These are phyloP conservation scores for Saturnispora besseyi DNA, from an alignment of 805 yeast genomes.

Conservation along the genomic window DNA sequence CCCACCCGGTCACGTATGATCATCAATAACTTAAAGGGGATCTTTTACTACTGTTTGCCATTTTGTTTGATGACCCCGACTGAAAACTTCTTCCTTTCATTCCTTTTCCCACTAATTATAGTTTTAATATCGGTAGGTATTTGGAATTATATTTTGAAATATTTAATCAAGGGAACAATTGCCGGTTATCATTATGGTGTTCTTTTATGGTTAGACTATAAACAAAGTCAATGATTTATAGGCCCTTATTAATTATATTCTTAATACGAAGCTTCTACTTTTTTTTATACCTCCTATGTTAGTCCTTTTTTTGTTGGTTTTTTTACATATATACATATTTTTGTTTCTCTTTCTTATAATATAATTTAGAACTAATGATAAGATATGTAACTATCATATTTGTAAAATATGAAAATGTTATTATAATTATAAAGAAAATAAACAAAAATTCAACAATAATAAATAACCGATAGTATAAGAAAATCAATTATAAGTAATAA, in stretches of 20 bases:
- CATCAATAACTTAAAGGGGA: background rate
- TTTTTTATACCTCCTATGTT: background rate
- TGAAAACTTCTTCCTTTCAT: background rate
- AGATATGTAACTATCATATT: background rate
- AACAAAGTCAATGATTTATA: background rate
- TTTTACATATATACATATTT: background rate
- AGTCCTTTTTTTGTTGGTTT: background rate
- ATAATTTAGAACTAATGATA: background rate
- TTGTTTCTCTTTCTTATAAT: too few species aligned
- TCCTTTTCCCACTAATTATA: background rate
- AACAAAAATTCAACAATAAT: background rate
- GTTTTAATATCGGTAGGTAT: slow-evolving; percentile 2
- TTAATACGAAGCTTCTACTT: background rate
- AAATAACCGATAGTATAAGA: too few species aligned
- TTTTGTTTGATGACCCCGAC: slow-evolving; percentile 1
- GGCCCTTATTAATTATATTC: background rate
- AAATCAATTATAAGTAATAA: too few species aligned
- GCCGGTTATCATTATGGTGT: background rate
- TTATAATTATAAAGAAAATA: background rate
- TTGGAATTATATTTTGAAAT: slow-evolving; percentile 2
- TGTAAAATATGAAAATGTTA: background rate
- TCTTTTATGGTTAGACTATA: background rate
- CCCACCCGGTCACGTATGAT: background rate
- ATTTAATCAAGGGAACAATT: background rate
- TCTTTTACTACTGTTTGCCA: slow-evolving; percentile 3